phyloP scores from a whole-genome alignment of 2,329 filamentous ascomycete genomes.

The Aspergillus uvarum region DNA sequence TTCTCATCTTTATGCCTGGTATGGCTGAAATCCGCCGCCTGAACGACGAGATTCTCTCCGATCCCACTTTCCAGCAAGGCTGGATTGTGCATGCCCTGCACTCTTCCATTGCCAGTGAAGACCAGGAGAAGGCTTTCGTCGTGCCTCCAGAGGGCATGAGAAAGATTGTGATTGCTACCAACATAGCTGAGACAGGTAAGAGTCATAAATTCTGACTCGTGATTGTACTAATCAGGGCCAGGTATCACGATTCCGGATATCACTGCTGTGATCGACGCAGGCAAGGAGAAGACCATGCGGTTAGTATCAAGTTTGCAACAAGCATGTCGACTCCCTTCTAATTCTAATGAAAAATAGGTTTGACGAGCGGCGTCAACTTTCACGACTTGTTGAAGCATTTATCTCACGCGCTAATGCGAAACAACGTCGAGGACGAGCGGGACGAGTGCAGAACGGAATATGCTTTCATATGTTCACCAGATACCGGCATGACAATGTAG shows the following conservation, averaged over 20 bases:
- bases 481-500: constrained; percentile 73
- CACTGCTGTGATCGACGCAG: constrained; percentile 93
- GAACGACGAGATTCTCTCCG: constrained; percentile 78
- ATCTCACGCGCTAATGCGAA: constrained; percentile 95
- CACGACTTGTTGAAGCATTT: constrained; percentile 87
- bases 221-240: constrained; percentile 14
- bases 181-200: constrained; percentile 89
- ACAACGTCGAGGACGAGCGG: constrained; percentile 87
- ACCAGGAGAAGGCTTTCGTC: constrained; percentile 90
- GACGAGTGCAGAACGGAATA: constrained; percentile 89
- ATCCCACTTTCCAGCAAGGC: constrained; percentile 69
- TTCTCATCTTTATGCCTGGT: constrained; percentile 92
- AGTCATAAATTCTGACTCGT: not conserved
- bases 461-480: constrained; percentile 97
- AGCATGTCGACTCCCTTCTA: constrained; percentile 6
- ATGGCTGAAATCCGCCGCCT: constrained; percentile 88
- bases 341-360: constrained; percentile 56
- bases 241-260: constrained; percentile 94
- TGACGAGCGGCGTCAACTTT: constrained; percentile 88
- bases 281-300: constrained; percentile 93
- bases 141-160: constrained; percentile 76
- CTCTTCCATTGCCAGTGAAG: constrained; percentile 91
- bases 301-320: constrained; percentile 15
- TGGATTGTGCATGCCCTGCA: constrained; percentile 92
- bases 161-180: constrained; percentile 95